phyloP scores from a whole-genome alignment of 345 rosid species.

The Eucalyptus brandiana region DNA sequence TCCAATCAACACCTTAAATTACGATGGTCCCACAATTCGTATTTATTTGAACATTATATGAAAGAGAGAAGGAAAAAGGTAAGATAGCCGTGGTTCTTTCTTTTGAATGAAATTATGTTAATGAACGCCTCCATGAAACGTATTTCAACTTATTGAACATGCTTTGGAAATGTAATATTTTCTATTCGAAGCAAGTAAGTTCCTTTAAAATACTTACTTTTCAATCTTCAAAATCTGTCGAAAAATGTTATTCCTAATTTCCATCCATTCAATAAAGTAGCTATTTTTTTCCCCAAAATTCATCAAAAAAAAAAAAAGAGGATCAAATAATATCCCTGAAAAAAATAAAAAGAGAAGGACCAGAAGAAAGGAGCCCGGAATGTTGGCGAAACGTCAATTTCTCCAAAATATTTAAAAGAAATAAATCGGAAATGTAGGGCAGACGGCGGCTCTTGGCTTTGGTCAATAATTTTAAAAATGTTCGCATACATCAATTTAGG shows the following conservation, averaged over 20 bases:
- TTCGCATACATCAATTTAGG: background rate
- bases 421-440: background rate
- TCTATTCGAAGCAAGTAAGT: background rate
- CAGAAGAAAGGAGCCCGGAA: background rate
- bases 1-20: background rate
- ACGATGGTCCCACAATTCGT: rapidly evolving
- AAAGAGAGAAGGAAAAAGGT: background rate
- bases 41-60: background rate
- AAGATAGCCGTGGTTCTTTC: background rate
- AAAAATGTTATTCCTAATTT: background rate
- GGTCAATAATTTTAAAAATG: background rate
- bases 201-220: background rate
- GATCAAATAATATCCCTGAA: background rate
- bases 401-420: background rate
- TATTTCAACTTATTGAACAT: background rate
- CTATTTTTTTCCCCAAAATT: background rate
- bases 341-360: too few relatives aligned
- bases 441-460: background rate
- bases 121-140: background rate
- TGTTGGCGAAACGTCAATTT: background rate
- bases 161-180: background rate
- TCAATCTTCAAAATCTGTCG: background rate
- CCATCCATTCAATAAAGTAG: background rate
- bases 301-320: background rate
- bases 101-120: too few relatives aligned